These are phyloP conservation scores for Leccinum imitatum DNA, from an alignment of 768 basidiomycete species.

Conservation along the genomic window DNA sequence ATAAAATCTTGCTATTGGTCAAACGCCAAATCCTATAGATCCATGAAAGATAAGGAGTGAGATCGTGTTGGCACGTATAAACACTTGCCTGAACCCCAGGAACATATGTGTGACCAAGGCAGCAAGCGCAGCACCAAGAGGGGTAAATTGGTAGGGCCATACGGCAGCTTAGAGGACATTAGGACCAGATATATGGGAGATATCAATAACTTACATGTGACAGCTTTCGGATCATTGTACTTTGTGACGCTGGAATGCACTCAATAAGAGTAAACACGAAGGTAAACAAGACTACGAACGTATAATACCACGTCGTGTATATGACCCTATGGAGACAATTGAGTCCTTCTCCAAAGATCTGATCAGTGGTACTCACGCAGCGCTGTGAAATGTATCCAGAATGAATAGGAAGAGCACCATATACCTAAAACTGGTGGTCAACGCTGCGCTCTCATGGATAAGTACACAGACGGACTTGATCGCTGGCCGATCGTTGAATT, in stretches of 20 bases:
- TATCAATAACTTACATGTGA: not conserved
- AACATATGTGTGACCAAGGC: not conserved
- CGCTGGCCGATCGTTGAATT: not conserved
- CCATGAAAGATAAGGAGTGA: not conserved
- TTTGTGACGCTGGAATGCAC: not conserved
- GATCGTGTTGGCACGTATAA: not conserved
- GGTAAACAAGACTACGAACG: not conserved
- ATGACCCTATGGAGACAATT: not conserved
- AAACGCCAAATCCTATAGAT: not conserved
- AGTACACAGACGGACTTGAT: not conserved
- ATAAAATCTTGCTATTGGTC: not conserved
- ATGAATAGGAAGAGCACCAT: not conserved
- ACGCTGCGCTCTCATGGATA: not conserved
- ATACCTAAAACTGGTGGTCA: not conserved
- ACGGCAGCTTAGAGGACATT: not conserved
- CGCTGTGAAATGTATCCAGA: constrained; percentile 1
- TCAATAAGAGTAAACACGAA: not conserved
- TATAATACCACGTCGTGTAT: not conserved
- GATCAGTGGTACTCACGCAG: not conserved
- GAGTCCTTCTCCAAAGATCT: not conserved
- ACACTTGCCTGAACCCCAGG: not conserved
- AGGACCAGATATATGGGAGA: not conserved
- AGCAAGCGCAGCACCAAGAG: not conserved
- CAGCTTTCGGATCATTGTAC: not conserved
- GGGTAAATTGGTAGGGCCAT: not conserved